Base-by-base conservation (phyloP, 768 basidiomycete genomes). In the Dentipellis fragilis region DNA sequence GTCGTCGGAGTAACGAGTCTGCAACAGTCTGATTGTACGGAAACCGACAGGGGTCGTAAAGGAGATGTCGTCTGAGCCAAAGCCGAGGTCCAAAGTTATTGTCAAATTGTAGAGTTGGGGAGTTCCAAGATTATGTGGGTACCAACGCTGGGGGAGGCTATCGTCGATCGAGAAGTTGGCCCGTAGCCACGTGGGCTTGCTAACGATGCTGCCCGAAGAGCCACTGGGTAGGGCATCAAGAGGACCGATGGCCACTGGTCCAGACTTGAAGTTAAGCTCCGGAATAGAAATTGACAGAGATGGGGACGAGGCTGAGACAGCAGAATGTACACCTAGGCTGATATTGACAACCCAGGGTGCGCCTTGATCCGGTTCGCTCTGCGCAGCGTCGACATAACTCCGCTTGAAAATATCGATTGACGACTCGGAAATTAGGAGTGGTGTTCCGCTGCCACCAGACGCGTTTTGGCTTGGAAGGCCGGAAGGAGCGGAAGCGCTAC, bases 341-440 rank as follows among this genome's bases (percentile, higher is more conserved):
- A 81, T 74, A 52, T 81, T 81, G 51, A 81, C 73, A 16, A 78
- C 63, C 80, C 80, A 81, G 56, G 80, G 74, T 2, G 77, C 80
- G 1, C 64, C 68, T 61, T 80, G 71, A 58, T 75, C 67, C 0
- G 78, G 75, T 1, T 17, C 14, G n/a, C 7, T 34, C 5, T 54
- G 29, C 0, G 72, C 61, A 2, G 71, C 67, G 6, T 76, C 71
- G 48, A 74, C 72, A 19, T 74, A 76, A 3, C 78, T 79, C 34
- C 72, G 62, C 64, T 80, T 81, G 64, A 74, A 77, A 53, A 83
- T 79, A 58, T 82, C 80, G 59, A 80, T 64, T 2, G 78, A 78
- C 4, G 68, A 68, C 60, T 82, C 79, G 54, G 69, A 45, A 62
- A 62, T 1, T 59, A 54, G 7, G 59, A 64, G 9, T 60, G 62